Evolutionary conservation across 139 green algal species (phyloP).

Genomic region (Mesostigma viride): DNA sequence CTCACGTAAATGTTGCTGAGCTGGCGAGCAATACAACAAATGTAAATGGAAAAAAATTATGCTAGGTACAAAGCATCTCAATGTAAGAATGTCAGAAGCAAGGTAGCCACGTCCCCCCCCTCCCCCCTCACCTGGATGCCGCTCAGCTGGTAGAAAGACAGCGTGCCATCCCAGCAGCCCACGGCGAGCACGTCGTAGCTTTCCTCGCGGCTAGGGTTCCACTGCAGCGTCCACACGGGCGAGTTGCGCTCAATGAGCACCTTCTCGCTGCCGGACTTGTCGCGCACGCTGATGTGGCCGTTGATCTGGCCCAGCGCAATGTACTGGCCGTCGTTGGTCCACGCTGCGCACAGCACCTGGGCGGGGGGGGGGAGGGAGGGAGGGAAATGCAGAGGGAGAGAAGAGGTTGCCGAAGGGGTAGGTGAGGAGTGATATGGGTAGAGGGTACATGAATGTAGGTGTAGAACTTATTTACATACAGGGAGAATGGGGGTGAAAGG

Average conservation of each 20-base stretch:
- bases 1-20: too few species aligned
- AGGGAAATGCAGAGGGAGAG: too few species aligned
- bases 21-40: too few species aligned
- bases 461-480: too few species aligned
- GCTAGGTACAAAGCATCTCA: too few species aligned
- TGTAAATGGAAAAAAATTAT: too few species aligned
- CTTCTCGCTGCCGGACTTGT: conserved; percentile 59
- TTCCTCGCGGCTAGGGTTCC: conserved; percentile 18
- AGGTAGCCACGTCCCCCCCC: too few species aligned
- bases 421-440: too few species aligned
- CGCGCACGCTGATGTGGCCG: conserved; percentile 54
- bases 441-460: too few species aligned
- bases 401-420: too few species aligned
- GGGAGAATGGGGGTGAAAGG: too few species aligned
- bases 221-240: conserved; percentile 56
- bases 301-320: conserved; percentile 64
- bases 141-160: conserved; percentile 58
- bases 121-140: conserved; percentile 40
- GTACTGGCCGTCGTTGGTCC: conserved; percentile 61
- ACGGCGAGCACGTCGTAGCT: conserved; percentile 41
- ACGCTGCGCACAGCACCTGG: conserved; percentile 51
- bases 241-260: conserved; percentile 41
- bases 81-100: too few species aligned
- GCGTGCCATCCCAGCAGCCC: conserved; percentile 56
- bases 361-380: not conserved